These are phyloP conservation scores for Zelopaecilomyces penicillatus DNA, from an alignment of 2,329 filamentous ascomycete species.

Conservation along the genomic window DNA sequence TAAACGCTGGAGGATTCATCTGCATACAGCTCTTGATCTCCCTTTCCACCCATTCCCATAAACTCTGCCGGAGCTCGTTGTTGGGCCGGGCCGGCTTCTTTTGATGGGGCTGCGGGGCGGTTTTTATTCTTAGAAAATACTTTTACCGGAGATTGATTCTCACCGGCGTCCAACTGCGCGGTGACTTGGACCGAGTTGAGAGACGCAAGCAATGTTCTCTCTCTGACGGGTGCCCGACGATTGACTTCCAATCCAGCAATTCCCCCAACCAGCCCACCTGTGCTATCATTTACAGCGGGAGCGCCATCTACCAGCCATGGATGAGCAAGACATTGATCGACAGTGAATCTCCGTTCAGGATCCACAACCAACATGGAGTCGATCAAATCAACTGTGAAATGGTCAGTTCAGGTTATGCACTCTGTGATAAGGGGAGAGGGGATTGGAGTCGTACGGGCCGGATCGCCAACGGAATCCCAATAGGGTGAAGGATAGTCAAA, in stretches of 20 bases:
- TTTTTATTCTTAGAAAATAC: conserved; percentile 64
- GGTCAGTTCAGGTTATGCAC: neutral
- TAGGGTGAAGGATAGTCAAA: conserved; percentile 97
- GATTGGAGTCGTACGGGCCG: conserved; percentile 49
- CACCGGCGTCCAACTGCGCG: conserved; percentile 45
- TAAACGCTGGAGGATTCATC: conserved; percentile 50
- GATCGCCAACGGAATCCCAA: conserved; percentile 57
- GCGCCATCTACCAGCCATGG: conserved; percentile 69
- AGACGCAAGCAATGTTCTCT: conserved; percentile 76
- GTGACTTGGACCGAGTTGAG: conserved; percentile 64
- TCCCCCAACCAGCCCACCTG: conserved; percentile 83
- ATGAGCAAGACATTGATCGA: conserved; percentile 85
- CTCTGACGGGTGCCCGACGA: conserved; percentile 67
- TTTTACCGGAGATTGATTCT: conserved; percentile 55
- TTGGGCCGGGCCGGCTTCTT: conserved; percentile 60
- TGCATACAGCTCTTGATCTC: conserved; percentile 69
- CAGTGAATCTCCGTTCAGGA: conserved; percentile 70
- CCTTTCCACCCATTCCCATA: conserved; percentile 74
- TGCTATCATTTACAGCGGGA: conserved; percentile 69
- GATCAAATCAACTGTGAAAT: conserved; percentile 64
- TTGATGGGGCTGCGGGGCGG: conserved; percentile 28
- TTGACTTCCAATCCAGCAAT: conserved; percentile 76
- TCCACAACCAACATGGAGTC: conserved; percentile 91
- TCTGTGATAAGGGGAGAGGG: neutral
- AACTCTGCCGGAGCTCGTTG: conserved; percentile 67